Conservation (phyloP, 352 stramenopile genomes). For the Pythium aquatile region DNA sequence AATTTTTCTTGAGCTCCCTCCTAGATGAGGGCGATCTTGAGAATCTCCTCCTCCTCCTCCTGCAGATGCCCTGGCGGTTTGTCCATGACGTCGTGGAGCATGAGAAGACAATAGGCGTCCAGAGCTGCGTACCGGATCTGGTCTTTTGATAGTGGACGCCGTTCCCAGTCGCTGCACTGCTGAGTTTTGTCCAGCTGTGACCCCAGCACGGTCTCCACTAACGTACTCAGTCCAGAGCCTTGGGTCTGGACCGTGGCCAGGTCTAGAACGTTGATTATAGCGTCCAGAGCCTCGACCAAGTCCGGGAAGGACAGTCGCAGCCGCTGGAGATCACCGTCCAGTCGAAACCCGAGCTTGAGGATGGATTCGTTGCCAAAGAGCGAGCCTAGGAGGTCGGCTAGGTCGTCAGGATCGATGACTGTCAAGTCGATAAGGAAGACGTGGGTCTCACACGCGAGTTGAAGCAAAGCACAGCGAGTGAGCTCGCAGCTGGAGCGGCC, state of each 20-base stretch:
- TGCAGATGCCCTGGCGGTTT: background rate
- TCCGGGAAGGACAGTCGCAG: constrained; percentile 64
- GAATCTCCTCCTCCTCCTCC: background rate
- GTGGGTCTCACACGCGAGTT: constrained; percentile 56
- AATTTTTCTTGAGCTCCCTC: background rate
- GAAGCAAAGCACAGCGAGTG: constrained; percentile 62
- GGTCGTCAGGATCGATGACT: constrained; percentile 40
- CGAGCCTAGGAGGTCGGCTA: constrained; percentile 55
- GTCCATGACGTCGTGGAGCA: constrained; percentile 44
- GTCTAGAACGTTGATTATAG: constrained; percentile 60
- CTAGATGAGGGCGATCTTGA: background rate
- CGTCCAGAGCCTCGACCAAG: constrained; percentile 45
- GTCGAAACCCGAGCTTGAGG: constrained; percentile 63
- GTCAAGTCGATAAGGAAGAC: constrained; percentile 70
- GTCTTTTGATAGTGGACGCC: constrained; percentile 47
- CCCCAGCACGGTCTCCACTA: constrained; percentile 50
- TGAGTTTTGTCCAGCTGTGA: constrained; percentile 59
- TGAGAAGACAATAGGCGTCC: constrained; percentile 69
- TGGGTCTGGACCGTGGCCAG: constrained; percentile 33
- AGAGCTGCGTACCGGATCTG: constrained; percentile 70
- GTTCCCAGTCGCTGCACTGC: constrained; percentile 75
- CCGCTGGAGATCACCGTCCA: constrained; percentile 64
- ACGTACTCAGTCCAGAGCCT: constrained; percentile 40
- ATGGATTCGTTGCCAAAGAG: constrained; percentile 48
- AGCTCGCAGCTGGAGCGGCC: constrained; percentile 23